These are phyloP conservation scores for Coemansia sp. DNA, from an alignment of 192 early-diverging fungal genomes.

Conservation along the genomic window DNA sequence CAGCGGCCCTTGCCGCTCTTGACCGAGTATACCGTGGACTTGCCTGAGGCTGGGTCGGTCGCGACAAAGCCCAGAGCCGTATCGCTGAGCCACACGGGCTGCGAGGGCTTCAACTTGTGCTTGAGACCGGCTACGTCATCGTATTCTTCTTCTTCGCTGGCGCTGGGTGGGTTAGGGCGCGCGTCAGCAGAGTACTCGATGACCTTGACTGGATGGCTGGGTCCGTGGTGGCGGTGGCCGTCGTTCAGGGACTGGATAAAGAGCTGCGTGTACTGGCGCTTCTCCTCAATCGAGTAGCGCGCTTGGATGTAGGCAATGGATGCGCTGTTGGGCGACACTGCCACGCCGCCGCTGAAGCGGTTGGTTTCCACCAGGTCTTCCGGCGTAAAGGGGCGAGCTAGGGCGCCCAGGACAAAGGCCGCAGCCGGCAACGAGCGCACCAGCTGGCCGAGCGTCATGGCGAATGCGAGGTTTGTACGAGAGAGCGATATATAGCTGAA, in stretches of 20 bases:
- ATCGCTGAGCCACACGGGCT: slow-evolving; percentile 52
- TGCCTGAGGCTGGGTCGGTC: slow-evolving; percentile 11
- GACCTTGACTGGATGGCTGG: slow-evolving; percentile 1
- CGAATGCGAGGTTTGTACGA: not conserved
- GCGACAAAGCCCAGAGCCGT: slow-evolving; percentile 34
- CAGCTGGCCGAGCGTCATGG: not conserved
- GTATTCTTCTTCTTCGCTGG: not conserved
- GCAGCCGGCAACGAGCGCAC: slow-evolving; percentile 26
- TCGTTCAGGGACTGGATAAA: slow-evolving; percentile 28
- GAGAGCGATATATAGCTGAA: not conserved
- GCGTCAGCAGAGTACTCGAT: slow-evolving; percentile 25
- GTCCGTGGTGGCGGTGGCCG: slow-evolving; percentile 4
- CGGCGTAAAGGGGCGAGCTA: slow-evolving; percentile 58
- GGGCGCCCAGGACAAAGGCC: slow-evolving; percentile 19
- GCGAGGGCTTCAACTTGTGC: slow-evolving; percentile 31
- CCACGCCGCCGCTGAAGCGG: slow-evolving; percentile 57
- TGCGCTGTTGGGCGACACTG: slow-evolving; percentile 58
- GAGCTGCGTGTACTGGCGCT: slow-evolving; percentile 58
- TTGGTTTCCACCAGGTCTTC: slow-evolving; percentile 67
- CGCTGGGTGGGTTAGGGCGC: slow-evolving; percentile 29
- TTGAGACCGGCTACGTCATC: not conserved
- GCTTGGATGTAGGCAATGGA: slow-evolving; percentile 64
- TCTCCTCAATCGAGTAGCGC: slow-evolving; percentile 61
- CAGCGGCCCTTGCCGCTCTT: slow-evolving; percentile 37
- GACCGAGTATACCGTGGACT: slow-evolving; percentile 57